Evolutionary conservation across 805 yeast genomes (phyloP).

Genomic region (Komagataella pastoris): DNA sequence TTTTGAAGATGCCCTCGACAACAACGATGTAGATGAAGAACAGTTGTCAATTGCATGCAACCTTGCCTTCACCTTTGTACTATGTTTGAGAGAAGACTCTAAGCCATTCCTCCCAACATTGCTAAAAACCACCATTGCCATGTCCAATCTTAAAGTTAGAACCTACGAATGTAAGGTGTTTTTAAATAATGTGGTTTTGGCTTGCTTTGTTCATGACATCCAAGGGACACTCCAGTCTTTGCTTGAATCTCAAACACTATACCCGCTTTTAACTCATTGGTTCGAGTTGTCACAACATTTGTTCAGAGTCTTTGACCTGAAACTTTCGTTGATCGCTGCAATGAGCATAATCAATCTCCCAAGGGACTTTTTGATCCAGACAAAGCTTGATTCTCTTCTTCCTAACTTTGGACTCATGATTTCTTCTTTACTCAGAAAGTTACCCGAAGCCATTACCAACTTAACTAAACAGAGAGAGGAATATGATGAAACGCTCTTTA

Average conservation of each 20-base stretch:
- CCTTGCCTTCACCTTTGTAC: constrained; percentile 47
- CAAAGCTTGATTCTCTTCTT: constrained; percentile 19
- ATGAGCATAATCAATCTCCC: constrained; percentile 30
- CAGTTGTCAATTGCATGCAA: constrained; percentile 51
- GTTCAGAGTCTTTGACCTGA: constrained; percentile 69
- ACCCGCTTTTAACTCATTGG: constrained; percentile 54
- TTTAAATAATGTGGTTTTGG: constrained; percentile 47
- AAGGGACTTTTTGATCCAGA: constrained; percentile 6
- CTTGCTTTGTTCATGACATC: constrained; percentile 54
- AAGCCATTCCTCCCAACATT: constrained; percentile 31
- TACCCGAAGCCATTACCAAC: constrained; percentile 61
- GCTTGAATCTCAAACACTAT: constrained; percentile 27
- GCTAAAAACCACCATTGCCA: constrained; percentile 27
- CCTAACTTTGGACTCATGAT: constrained; percentile 38
- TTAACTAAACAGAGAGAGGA: constrained; percentile 52
- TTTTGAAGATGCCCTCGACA: constrained; percentile 19
- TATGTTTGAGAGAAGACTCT: constrained; percentile 39
- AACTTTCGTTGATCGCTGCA: constrained; percentile 58
- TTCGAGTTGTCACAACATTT: constrained; percentile 38
- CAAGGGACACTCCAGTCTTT: constrained; percentile 35
- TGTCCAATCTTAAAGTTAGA: constrained; percentile 16
- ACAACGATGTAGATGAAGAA: constrained; percentile 17
- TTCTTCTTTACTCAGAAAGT: constrained; percentile 35
- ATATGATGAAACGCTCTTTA: constrained; percentile 22
- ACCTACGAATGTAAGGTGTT: constrained; percentile 25